Evolutionary conservation across 176 grass and related monocot species (phyloP).

Genomic region (Carex littledalei): DNA sequence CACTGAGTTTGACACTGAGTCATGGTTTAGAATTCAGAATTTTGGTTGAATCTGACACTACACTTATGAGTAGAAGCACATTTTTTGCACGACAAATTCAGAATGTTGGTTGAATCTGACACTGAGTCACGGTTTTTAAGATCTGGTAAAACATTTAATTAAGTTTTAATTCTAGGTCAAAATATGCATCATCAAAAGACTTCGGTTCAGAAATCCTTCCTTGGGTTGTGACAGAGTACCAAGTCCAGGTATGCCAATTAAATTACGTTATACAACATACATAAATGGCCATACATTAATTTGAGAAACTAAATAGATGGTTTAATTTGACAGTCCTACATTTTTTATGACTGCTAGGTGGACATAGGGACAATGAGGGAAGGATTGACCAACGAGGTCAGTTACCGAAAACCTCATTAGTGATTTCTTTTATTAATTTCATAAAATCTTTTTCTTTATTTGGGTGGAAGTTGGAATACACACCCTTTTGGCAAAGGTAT

Average conservation of each 20-base stretch:
- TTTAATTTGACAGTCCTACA: constrained; percentile 38
- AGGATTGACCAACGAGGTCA: constrained; percentile 55
- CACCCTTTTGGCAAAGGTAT: neutral
- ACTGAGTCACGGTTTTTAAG: no score
- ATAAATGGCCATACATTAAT: neutral
- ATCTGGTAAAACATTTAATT: no score
- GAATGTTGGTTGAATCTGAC: no score
- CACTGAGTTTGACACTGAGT: no score
- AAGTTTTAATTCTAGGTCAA: constrained; percentile 28
- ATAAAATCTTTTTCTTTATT: neutral
- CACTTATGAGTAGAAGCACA: no score
- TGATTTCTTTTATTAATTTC: neutral
- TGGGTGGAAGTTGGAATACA: neutral
- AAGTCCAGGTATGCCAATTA: constrained; percentile 42
- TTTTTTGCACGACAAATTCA: no score
- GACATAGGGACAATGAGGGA: constrained; percentile 76
- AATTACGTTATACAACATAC: neutral
- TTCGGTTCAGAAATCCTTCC: constrained; percentile 67
- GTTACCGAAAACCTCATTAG: neutral
- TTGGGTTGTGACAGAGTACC: constrained; percentile 44
- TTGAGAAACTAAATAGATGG: neutral
- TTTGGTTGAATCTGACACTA: no score
- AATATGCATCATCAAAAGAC: constrained; percentile 49
- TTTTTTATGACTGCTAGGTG: constrained; percentile 68
- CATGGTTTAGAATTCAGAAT: no score